Conservation (phyloP, 202 grass and related monocot species). For the Setaria italica region DNA sequence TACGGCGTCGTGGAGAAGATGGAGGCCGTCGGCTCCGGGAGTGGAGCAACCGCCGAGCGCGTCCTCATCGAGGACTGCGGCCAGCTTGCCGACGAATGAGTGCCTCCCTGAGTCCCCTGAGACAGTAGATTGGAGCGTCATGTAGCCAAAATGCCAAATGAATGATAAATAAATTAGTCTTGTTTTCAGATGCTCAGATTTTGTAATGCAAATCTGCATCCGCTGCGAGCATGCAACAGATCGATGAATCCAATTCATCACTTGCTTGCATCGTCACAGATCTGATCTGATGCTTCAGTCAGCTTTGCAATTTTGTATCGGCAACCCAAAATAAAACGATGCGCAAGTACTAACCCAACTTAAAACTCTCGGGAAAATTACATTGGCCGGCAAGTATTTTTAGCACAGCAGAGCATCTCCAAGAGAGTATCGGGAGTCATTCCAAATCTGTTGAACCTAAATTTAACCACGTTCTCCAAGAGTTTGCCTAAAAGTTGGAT, state of each 20-base stretch:
- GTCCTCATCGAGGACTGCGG: slow-evolving; percentile 77
- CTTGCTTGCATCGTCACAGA: background rate
- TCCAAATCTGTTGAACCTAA: no score
- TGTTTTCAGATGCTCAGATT: background rate
- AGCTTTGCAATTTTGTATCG: background rate
- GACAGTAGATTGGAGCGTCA: background rate
- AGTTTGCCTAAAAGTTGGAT: no score
- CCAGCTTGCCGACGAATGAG: slow-evolving; percentile 36
- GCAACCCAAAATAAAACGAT: background rate
- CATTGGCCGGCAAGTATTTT: background rate
- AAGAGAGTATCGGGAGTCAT: no score
- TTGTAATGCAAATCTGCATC: background rate
- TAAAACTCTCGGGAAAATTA: background rate
- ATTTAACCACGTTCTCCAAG: no score
- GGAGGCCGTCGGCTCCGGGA: slow-evolving; percentile 59
- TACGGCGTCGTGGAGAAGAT: slow-evolving; percentile 69
- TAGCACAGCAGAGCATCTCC: background rate
- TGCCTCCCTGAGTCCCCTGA: background rate
- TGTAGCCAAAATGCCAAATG: background rate
- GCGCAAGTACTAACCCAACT: background rate
- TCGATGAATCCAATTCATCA: background rate
- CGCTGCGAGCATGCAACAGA: background rate
- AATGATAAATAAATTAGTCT: slow-evolving; percentile 11
- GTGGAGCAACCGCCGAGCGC: slow-evolving; percentile 45
- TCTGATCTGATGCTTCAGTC: background rate